Conservation (phyloP, 2,329 filamentous ascomycete genomes). For the Arthrobotrys pseudoclavata region DNA sequence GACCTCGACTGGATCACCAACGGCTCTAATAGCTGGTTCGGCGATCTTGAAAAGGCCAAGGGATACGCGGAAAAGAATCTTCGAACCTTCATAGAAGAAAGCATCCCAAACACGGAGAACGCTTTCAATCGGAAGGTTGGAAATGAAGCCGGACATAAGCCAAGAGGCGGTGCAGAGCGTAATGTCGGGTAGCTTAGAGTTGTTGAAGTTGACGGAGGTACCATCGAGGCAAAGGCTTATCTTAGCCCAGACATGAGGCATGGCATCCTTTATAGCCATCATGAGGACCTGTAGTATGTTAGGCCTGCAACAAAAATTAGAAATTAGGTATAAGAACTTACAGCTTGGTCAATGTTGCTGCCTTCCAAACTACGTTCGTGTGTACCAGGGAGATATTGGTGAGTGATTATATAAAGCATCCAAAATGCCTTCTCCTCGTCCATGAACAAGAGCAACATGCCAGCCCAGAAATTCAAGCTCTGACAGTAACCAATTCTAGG, state of each 20-base stretch:
- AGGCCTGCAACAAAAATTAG: neutral
- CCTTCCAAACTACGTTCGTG: slow-evolving; percentile 92
- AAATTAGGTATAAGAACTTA: slow-evolving; percentile 41
- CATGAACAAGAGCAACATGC: slow-evolving; percentile 88
- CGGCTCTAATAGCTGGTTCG: slow-evolving; percentile 81
- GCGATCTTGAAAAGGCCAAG: slow-evolving; percentile 91
- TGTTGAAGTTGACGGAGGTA: slow-evolving; percentile 65
- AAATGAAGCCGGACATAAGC: slow-evolving; percentile 98
- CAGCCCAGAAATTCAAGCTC: slow-evolving; percentile 93
- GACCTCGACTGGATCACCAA: slow-evolving; percentile 91
- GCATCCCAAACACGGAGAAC: slow-evolving; percentile 94
- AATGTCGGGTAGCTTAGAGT: slow-evolving; percentile 79
- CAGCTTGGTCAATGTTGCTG: slow-evolving; percentile 92
- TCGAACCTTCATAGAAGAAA: slow-evolving; percentile 94
- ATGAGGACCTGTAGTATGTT: slow-evolving; percentile 75
- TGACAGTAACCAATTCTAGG: slow-evolving; percentile 95
- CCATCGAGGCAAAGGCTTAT: slow-evolving; percentile 82
- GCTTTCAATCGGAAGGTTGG: slow-evolving; percentile 89
- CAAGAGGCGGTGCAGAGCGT: slow-evolving; percentile 93
- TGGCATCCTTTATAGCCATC: slow-evolving; percentile 83
- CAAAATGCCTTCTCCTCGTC: slow-evolving; percentile 93
- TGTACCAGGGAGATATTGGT: slow-evolving; percentile 87
- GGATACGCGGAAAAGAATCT: slow-evolving; percentile 92
- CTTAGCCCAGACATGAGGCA: slow-evolving; percentile 87
- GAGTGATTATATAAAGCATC: slow-evolving; percentile 91